Evolutionary conservation across 352 stramenopile genomes (phyloP).

Genomic region (Phytophthora boehmeriae): DNA sequence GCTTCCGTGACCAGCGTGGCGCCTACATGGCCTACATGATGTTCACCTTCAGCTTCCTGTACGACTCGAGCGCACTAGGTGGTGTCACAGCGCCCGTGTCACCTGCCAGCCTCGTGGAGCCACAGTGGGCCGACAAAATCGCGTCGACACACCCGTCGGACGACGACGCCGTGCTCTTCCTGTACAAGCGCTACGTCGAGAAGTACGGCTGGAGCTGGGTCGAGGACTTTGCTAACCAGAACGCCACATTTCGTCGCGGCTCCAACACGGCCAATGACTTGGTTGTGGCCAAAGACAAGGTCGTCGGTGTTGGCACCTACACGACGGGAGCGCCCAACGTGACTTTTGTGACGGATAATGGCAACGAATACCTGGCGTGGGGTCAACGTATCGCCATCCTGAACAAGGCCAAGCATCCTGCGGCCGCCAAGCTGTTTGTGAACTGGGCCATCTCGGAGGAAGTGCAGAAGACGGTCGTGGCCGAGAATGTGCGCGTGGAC

Average conservation of each 20-base stretch:
- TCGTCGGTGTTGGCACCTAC: constrained; percentile 34
- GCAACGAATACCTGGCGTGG: constrained; percentile 46
- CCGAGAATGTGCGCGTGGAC: constrained; percentile 43
- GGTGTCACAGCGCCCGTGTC: constrained; percentile 23
- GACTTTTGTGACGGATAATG: constrained; percentile 31
- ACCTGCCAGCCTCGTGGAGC: constrained; percentile 34
- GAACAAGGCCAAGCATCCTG: constrained; percentile 55
- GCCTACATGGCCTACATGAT: constrained; percentile 47
- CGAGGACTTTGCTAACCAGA: constrained; percentile 43
- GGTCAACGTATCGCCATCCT: constrained; percentile 64
- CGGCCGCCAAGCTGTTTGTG: constrained; percentile 60
- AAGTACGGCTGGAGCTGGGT: constrained; percentile 65
- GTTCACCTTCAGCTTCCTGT: constrained; percentile 53
- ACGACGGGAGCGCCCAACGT: constrained; percentile 19
- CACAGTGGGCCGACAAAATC: constrained; percentile 45
- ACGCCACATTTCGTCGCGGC: constrained; percentile 41
- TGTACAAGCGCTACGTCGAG: constrained; percentile 51
- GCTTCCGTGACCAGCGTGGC: constrained; percentile 38
- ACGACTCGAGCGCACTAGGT: constrained; percentile 32
- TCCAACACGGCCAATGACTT: constrained; percentile 36
- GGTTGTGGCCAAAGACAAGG: constrained; percentile 34
- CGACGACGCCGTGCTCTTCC: constrained; percentile 55
- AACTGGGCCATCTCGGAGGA: constrained; percentile 57
- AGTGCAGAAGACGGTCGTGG: constrained; percentile 33
- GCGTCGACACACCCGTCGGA: constrained; percentile 56